Base-by-base conservation (phyloP, 1,139 yeast species). In the Lodderomyces oxycetoniae region DNA sequence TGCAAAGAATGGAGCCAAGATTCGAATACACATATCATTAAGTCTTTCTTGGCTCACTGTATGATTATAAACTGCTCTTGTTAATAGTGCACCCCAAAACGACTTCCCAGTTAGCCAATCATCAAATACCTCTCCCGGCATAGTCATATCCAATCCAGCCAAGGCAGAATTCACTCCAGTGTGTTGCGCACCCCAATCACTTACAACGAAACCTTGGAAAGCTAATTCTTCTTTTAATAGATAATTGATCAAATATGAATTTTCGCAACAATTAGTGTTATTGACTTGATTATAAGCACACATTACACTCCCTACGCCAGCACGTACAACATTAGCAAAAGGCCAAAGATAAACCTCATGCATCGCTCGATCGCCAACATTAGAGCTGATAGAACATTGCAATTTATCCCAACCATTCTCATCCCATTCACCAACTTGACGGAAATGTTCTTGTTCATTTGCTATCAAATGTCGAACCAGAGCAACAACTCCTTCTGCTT, bases 281-380 rank as follows among this genome's bases (percentile, higher is more conserved):
- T 79, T 79, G 32, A 78, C 70, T 44, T 64, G 61, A 43, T 78
- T 77, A 49, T 75, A 77, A 0, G 82, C 65, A 46, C 84, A 77
- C 79, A 79, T 76, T 10, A 78, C 61, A 17, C 79, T 66, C 1
- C 79, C 82, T 20, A 63, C 79, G 10, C 82, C 82, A 7, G 83
- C 78, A 38, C 70, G 65, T 24, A 78, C 62, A 30, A 73, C 71
- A 48, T 78, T 80, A 16, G 80, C 81, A 59, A 77, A 79, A 4
- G 85, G 86, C 82, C 83, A 76, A 35, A 76, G 54, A 49, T 71
- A 78, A 2, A 77, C 51, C 47, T 78, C 85, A 48, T 77, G 84
- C 71, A 79, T 64, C 1, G 78, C 72, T 26, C 80, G 55, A 49
- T 78, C 85, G 33, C 77, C 81, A 32, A 77, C 69, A 43, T 76